Evolutionary conservation across 2,329 filamentous ascomycete species (phyloP).

Genomic region (Neonectria sp.): DNA sequence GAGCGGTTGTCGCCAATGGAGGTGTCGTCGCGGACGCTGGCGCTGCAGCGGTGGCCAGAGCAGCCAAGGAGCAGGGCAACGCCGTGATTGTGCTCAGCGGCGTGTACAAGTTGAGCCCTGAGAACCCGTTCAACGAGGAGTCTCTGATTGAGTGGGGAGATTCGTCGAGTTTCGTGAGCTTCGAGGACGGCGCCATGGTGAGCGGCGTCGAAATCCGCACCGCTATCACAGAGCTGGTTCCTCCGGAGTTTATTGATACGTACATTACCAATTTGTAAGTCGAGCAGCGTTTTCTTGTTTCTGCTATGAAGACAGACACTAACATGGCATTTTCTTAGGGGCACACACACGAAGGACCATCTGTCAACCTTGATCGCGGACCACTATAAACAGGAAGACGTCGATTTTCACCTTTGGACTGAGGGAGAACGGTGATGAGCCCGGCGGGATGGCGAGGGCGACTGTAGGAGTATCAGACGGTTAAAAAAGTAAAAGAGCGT

Average conservation of each 20-base stretch:
- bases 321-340: slow-evolving; percentile 57
- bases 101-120: slow-evolving; percentile 93
- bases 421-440: slow-evolving; percentile 47
- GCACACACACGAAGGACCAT: slow-evolving; percentile 78
- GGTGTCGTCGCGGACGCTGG: slow-evolving; percentile 88
- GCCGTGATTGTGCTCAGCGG: slow-evolving; percentile 92
- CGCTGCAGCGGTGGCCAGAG: slow-evolving; percentile 86
- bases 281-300: slow-evolving; percentile 19
- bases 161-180: slow-evolving; percentile 81
- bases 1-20: slow-evolving; percentile 90
- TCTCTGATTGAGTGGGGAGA: slow-evolving; percentile 90
- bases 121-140: slow-evolving; percentile 88
- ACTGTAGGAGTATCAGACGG: slow-evolving; percentile 25
- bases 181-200: slow-evolving; percentile 84
- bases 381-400: slow-evolving; percentile 82
- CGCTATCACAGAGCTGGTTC: slow-evolving; percentile 86
- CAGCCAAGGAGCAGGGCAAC: slow-evolving; percentile 85
- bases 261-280: slow-evolving; percentile 85
- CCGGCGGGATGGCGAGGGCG: neutral
- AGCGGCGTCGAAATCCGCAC: slow-evolving; percentile 84
- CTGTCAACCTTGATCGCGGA: slow-evolving; percentile 82
- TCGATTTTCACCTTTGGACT: slow-evolving; percentile 70
- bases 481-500: slow-evolving; percentile 29
- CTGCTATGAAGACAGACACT: slow-evolving; percentile 12
- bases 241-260: slow-evolving; percentile 80